Evolutionary conservation across 228 moss, liverwort and hornwort genomes (phyloP), one percentile per base, ranked within the genome.

Genomic region (Sphagnum magellanicum): DNA sequence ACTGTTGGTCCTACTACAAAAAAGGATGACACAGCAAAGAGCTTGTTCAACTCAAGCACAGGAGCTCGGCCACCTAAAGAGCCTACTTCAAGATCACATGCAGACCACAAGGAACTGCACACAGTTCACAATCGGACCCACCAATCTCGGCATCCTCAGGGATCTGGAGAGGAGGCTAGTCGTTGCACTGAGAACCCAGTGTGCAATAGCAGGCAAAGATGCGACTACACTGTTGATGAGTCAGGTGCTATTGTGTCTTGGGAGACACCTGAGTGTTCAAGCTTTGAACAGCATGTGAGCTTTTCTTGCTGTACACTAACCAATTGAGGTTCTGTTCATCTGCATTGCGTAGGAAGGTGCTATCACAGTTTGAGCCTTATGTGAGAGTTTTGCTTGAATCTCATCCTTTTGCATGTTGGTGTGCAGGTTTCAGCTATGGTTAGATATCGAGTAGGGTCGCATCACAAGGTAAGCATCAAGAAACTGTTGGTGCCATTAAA

Each of bases 201-300:
- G 5, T 67, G 63, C 6, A 12, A 76, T 46, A 59, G 52, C 67
- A 48, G 51, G 32, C 78, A 79, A 76, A 63, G 67, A 17, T 71
- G 47, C 67, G 74, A 14, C 15, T 8, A 8, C 55, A 72, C 66
- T 64, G 75, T 68, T 50, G 78, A 77, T 61, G 63, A 75, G 68
- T 66, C 73, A 61, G 50, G 53, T 0, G 14, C 53, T 64, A 55
- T 73, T 16, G 79, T 84, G 60, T 74, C 66, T 48, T 94, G 94
- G 94, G 91, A 91, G n/a, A 81, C 91, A 49, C 94, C 94, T 62
- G 91, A 94, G 75, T 85, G 77, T 48, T 77, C 84, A 60, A 88
- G 83, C 58, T 94, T 94, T 74, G 85, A 86, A 74, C 86, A 88
- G 73, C 82, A 94, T 72, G 94, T 94, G 78, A 89, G 87, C 49